Base-by-base conservation (phyloP, 768 basidiomycete genomes). In the Pseudohyphozyma bogoriensis region DNA sequence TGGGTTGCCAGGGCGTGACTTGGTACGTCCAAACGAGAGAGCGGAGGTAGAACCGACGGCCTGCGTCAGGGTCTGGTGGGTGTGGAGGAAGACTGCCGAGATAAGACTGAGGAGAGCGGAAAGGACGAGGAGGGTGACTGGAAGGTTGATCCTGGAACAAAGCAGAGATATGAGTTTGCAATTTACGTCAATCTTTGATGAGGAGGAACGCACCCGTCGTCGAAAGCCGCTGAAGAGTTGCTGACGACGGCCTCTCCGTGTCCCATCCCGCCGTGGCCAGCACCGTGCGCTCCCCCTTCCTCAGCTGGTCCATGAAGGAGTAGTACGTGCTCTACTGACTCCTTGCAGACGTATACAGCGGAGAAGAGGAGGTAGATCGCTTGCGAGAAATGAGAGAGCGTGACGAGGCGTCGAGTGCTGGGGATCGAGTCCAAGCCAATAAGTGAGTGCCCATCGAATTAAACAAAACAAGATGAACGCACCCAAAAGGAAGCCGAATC, bases 321-420 rank as follows among this genome's bases (percentile, higher is more conserved):
- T 20, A 99, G 72, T 42, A 95, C 73, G 74, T 93, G 91, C 74
- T 99, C 93, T 6, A 97, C 79, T 1, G 91, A 87, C 78, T 99
- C 95, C 71, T 99, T 97, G 69, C 89, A 91, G 22, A 97, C 86
- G 75, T 97, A 99, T 3, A 96, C 85, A 0, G 89, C 83, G 0
- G 90, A 83, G 72, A 97, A 99, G 77, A 93, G 83, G 58, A 99
- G 78, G 74, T 95, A 97, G 16, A 99, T 87, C 13, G 83, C 82
- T 69, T 96, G 93, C 1, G 89, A 83, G 68, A 97, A 99, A 55
- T 69, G 66, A 13, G 59, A 64, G 4, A 77, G 65, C 2, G 74
- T 69, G 18, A 71, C 54, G 47, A 73, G 59, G 13, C 76, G 68
- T 44, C 16, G 65, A 64, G 55, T 8, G 7, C 60, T 62, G 57